Evolutionary conservation across 2,329 filamentous ascomycete species (phyloP).

Genomic region (Coniochaeta hoffmannii): DNA sequence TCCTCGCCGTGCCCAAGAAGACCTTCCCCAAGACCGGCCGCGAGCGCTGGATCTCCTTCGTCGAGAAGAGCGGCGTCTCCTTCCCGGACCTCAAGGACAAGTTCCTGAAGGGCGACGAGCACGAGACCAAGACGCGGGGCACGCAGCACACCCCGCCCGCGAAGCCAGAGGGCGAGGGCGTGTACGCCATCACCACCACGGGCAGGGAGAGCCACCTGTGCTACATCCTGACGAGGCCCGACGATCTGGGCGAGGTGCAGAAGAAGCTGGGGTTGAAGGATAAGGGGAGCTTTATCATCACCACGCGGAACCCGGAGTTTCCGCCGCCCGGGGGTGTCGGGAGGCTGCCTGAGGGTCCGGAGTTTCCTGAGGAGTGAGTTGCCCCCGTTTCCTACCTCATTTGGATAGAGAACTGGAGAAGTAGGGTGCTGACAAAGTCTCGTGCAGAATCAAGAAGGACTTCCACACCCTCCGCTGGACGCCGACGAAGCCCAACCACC

Average conservation of each 20-base stretch:
- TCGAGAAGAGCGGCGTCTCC: constrained; percentile 63
- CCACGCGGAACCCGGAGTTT: constrained; percentile 70
- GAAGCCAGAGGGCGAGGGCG: constrained; percentile 72
- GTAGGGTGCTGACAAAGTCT: constrained; percentile 3
- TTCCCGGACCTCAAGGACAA: constrained; percentile 65
- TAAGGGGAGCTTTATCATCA: constrained; percentile 71
- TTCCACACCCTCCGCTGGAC: constrained; percentile 70
- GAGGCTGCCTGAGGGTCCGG: constrained; percentile 52
- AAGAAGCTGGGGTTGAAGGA: constrained; percentile 63
- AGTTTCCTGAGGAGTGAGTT: constrained; percentile 63
- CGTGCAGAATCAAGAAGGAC: constrained; percentile 9
- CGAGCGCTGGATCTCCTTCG: constrained; percentile 74
- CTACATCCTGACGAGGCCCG: constrained; percentile 71
- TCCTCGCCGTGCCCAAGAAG: constrained; percentile 81
- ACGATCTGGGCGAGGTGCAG: constrained; percentile 63
- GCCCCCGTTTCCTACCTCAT: not conserved
- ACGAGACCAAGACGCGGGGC: constrained; percentile 69
- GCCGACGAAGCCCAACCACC: constrained; percentile 62
- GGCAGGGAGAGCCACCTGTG: constrained; percentile 67
- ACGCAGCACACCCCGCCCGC: constrained; percentile 61
- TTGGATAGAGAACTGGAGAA: not conserved
- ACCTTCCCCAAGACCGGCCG: constrained; percentile 59
- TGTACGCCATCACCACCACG: constrained; percentile 70
- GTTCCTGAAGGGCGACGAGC: constrained; percentile 60
- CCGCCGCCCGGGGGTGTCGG: constrained; percentile 56